Base-by-base conservation (phyloP, 176 grass and related monocot genomes). In the Alloteropsis semialata region DNA sequence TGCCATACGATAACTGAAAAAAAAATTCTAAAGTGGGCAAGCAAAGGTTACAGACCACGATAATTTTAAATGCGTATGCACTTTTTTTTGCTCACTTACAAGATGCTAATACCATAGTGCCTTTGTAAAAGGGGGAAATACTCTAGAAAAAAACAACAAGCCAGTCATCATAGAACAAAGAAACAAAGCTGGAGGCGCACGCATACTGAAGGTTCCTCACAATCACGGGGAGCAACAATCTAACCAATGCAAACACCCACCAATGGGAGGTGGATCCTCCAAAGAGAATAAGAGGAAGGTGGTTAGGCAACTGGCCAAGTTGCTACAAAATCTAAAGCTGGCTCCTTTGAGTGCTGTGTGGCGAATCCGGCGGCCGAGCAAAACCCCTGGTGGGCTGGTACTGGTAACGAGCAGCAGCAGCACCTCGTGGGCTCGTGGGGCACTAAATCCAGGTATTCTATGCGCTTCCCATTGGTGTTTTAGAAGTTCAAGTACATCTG, bases 291-390 rank as follows among this genome's bases (percentile, higher is more conserved):
- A 75, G 18, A 76, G 45, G 56, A n/a, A 46, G 51, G 33, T 44
- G 34, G 71, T 53, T 45, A 71, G 28, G 71, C 64, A 81, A 81
- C 43, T 85, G 54, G 77, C 64, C 82, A 89, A 85, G 36, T 85
- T 70, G 82, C 82, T 81, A 72, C 76, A 71, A 77, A 70, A 89
- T 84, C 87, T 80, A 62, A 80, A 81, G 62, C 75, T 80, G 70
- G 61, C 82, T 89, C 51, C 82, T 81, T 85, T 76, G 70, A 81
- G 70, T 77, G 82, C 28, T 64, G 34, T 85, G 82, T 70, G 70
- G 77, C 61, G 22, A 89, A 84, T 76, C 70, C 37, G 43, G 61
- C 51, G 51, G 69, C 87, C 19, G 53, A 75, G 87, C 25, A 59
- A 85, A 84, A 85, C 53, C 10, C 3, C 24, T 27, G 11, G 27